Conservation (phyloP, 495 filamentous ascomycete genomes). For the Podospora tetraspora region DNA sequence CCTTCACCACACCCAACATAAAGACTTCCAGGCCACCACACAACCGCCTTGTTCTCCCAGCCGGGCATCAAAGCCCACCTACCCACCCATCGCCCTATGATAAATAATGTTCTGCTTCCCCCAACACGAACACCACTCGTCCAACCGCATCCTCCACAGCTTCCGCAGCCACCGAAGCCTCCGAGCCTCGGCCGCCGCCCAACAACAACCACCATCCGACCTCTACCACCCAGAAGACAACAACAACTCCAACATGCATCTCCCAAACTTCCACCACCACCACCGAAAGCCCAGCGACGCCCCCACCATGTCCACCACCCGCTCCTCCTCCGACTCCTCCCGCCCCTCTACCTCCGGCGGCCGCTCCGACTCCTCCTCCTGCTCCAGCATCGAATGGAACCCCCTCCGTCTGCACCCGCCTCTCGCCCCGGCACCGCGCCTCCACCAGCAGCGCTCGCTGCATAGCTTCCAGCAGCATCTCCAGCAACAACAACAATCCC, state of each 20-base stretch:
- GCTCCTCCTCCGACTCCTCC: conserved; percentile 27
- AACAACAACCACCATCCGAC: not conserved
- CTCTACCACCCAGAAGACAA: not conserved
- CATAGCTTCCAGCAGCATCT: conserved; percentile 13
- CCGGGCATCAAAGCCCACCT: not conserved
- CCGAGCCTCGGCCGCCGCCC: conserved; percentile 5
- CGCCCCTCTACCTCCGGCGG: conserved; percentile 20
- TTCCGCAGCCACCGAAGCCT: conserved; percentile 31
- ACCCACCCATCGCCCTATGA: not conserved
- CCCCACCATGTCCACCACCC: conserved; percentile 20
- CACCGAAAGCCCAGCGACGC: conserved; percentile 22
- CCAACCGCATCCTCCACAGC: conserved; percentile 26
- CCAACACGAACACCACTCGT: conserved; percentile 17
- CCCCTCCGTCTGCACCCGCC: conserved; percentile 32
- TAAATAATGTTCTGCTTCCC: conserved; percentile 25
- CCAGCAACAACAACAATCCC: not conserved
- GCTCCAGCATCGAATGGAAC: conserved; percentile 27
- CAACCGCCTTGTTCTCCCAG: not conserved
- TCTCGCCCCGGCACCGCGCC: conserved; percentile 15
- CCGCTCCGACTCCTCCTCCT: conserved; percentile 16
- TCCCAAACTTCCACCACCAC: not conserved
- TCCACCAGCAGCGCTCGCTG: conserved; percentile 22
- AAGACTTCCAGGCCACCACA: not conserved
- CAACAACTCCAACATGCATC: conserved; percentile 15
- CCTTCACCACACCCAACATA: not conserved